Evolutionary conservation across 2,329 filamentous ascomycete species (phyloP), one percentile per base, ranked within the genome.

Genomic region (Rutstroemia sydowiana): DNA sequence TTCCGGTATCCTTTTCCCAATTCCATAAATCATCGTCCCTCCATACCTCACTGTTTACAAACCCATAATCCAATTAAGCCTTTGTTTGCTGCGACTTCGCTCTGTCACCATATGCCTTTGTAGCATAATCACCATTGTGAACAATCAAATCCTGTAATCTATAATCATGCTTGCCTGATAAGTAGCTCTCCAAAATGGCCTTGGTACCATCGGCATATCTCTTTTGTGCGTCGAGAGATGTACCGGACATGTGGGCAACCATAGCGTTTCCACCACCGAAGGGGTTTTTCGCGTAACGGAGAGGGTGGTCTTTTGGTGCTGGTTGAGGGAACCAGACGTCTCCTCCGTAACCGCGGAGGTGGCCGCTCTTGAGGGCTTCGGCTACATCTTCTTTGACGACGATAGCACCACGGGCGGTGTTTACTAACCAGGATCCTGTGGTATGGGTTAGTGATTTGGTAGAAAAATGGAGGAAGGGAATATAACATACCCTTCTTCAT

Each of bases 351-450:
- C 88, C 88, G 66, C 87, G 85, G 67, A 95, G 87, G 72, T 97
- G 91, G 66, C 93, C 93, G 31, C 78, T 81, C 78, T 92, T 89
- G 70, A 98, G 82, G 45, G 93, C 93, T 26, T 86, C 91, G 58
- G 93, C 93, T 52, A 98, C 93, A 64, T 97, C 93, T 75, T 97
- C 92, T 83, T 97, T 97, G 75, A 97, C 92, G 64, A 98, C 91
- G 69, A 98, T 98, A 72, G 93, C 93, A 66, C 93, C 93, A 71
- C 93, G 93, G 63, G 93, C 93, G 31, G 93, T 98, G 85, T 98
- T 98, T 76, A 98, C 77, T 69, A 98, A 87, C 88, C 93, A 97
- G 37, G 90, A 87, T 66, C 90, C 86, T 87, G 10, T 6, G 10
- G 5, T 9, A 2, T 20, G 10, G 8, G 20, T 44, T 44, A 42